phyloP scores from a whole-genome alignment of 257 asterid genomes.

The Galeopsis tetrahit region DNA sequence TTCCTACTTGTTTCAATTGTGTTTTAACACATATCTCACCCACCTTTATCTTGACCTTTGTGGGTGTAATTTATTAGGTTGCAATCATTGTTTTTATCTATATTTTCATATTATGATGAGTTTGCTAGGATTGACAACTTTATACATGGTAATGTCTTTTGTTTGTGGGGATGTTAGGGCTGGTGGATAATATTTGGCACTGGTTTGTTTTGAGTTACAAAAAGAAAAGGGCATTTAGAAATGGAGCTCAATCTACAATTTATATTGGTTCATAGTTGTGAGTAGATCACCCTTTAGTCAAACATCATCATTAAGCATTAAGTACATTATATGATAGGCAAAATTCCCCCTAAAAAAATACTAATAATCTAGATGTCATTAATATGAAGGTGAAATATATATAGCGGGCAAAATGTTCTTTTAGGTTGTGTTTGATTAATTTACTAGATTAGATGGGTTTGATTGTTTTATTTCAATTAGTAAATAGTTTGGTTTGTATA shows the following conservation, averaged over 20 bases:
- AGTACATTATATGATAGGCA: background rate
- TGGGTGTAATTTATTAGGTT: background rate
- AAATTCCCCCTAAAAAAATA: too few relatives aligned
- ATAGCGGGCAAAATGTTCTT: too few relatives aligned
- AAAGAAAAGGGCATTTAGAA: background rate
- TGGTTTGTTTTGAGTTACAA: slow-evolving; percentile 1
- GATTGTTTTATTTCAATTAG: too few relatives aligned
- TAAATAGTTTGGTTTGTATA: too few relatives aligned
- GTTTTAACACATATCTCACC: slow-evolving; percentile 13
- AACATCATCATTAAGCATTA: background rate
- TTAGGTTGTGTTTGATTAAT: too few relatives aligned
- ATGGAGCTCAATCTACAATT: slow-evolving; percentile 18
- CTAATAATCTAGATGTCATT: too few relatives aligned
- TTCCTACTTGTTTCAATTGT: slow-evolving; percentile 34
- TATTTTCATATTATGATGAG: background rate
- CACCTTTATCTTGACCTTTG: background rate
- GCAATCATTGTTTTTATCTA: background rate
- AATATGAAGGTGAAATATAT: too few relatives aligned
- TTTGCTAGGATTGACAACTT: slow-evolving; percentile 27
- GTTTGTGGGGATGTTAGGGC: background rate
- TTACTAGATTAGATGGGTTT: too few relatives aligned
- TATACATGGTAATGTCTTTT: slow-evolving; percentile 8
- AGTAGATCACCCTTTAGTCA: background rate
- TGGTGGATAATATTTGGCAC: slow-evolving; percentile 26
- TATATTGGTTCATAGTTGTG: slow-evolving; percentile 25